phyloP scores from a whole-genome alignment of 805 yeast genomes.

The Saccharomycopsis oosterbeekiorum region DNA sequence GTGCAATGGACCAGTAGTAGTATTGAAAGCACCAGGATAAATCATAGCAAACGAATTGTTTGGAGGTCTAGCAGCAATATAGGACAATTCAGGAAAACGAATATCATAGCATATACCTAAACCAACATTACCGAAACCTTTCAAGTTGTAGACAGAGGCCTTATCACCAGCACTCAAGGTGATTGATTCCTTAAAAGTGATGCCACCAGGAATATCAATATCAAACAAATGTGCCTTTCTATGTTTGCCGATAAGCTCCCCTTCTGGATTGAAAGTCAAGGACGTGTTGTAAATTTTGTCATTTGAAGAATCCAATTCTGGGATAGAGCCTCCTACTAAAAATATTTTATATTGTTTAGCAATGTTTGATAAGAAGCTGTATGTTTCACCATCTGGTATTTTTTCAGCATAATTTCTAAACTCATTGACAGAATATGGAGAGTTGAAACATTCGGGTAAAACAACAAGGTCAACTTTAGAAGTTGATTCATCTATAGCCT shows the following conservation, averaged over 20 bases:
- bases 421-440: slow-evolving; percentile 83
- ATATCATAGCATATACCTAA: slow-evolving; percentile 80
- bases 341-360: slow-evolving; percentile 58
- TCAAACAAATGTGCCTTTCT: slow-evolving; percentile 89
- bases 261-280: slow-evolving; percentile 58
- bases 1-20: slow-evolving; percentile 75
- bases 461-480: slow-evolving; percentile 63
- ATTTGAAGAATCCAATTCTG: slow-evolving; percentile 55
- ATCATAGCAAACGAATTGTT: slow-evolving; percentile 63
- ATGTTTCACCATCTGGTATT: slow-evolving; percentile 52
- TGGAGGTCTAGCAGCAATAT: slow-evolving; percentile 48
- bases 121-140: slow-evolving; percentile 63
- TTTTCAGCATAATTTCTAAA: slow-evolving; percentile 81
- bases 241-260: slow-evolving; percentile 76
- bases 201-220: slow-evolving; percentile 84
- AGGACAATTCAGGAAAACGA: slow-evolving; percentile 71
- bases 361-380: slow-evolving; percentile 47
- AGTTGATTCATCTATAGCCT: slow-evolving; percentile 49
- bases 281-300: slow-evolving; percentile 62
- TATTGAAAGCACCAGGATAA: slow-evolving; percentile 79
- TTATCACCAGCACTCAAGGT: slow-evolving; percentile 71
- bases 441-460: slow-evolving; percentile 92
- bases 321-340: slow-evolving; percentile 87
- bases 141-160: slow-evolving; percentile 66
- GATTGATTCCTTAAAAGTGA: slow-evolving; percentile 74